These are phyloP conservation scores for Stellera chamaejasme DNA, from an alignment of 345 rosid genomes.

Conservation along the genomic window DNA sequence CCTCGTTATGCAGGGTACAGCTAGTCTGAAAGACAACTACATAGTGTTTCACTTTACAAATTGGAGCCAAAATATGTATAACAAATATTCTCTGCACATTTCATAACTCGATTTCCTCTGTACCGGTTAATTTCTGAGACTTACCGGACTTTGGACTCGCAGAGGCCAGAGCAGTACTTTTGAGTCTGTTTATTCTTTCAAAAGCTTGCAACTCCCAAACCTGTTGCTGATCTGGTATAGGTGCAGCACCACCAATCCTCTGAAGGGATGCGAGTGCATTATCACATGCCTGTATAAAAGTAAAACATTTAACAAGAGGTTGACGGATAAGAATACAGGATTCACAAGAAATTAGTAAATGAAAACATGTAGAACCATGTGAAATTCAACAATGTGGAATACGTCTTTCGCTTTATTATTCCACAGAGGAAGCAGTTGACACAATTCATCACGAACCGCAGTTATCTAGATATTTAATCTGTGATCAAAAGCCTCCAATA, in stretches of 20 bases:
- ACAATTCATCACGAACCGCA: no score
- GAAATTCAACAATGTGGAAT: no score
- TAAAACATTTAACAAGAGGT: not conserved
- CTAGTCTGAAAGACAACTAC: no score
- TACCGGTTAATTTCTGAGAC: not conserved
- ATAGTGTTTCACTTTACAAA: no score
- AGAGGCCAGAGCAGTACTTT: conserved; percentile 33
- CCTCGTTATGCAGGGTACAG: no score
- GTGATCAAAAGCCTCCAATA: no score
- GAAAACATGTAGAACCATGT: not conserved
- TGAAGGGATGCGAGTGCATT: conserved; percentile 39
- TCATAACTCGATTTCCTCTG: no score
- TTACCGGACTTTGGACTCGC: conserved; percentile 58
- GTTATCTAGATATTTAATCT: no score
- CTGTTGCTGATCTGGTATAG: conserved; percentile 14
- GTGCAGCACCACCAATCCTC: conserved; percentile 16
- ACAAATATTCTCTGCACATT: no score
- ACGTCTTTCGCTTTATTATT: no score
- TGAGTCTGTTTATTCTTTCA: conserved; percentile 35
- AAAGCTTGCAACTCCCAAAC: conserved; percentile 14
- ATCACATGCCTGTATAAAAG: conserved; percentile 49
- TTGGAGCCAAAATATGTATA: no score
- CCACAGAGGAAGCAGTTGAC: no score
- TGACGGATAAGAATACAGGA: not conserved
- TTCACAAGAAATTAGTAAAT: not conserved